Percentiles rank a stretch among this genome's conserved stretches.
Conservation (phyloP, 805 yeast genomes). For the Martiniozyma abietophila region DNA sequence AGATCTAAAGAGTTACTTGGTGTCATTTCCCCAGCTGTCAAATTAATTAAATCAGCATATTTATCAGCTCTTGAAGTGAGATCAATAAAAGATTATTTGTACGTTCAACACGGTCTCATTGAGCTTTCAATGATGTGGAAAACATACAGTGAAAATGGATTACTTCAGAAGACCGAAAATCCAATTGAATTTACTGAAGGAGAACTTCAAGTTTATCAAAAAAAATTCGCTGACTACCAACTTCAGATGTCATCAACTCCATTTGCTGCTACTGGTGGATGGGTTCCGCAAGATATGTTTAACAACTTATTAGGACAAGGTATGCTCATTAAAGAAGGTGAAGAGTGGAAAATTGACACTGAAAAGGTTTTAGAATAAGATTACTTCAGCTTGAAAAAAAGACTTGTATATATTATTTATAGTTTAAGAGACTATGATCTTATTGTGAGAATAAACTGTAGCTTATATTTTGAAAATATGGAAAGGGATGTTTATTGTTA, state of each 20-base stretch:
- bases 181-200: conserved; percentile 56
- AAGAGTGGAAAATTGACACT: conserved; percentile 33
- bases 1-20: conserved; percentile 60
- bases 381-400: too few relatives aligned
- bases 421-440: too few relatives aligned
- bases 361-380: conserved; percentile 18
- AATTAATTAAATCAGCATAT: conserved; percentile 59
- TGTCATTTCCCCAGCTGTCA: conserved; percentile 74
- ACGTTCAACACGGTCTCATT: conserved; percentile 56
- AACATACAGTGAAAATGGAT: conserved; percentile 46
- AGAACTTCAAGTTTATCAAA: conserved; percentile 48
- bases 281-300: conserved; percentile 95
- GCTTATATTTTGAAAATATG: too few relatives aligned
- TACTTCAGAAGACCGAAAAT: conserved; percentile 39
- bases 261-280: conserved; percentile 84
- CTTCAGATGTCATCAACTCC: conserved; percentile 60
- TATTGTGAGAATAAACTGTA: too few relatives aligned
- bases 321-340: conserved; percentile 46
- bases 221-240: conserved; percentile 58
- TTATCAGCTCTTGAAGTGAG: conserved; percentile 50
- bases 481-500: too few relatives aligned
- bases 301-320: conserved; percentile 60
- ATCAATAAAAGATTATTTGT: conserved; percentile 47
- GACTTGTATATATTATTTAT: too few relatives aligned
- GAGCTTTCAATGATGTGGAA: conserved; percentile 66